Percentiles rank a stretch among this genome's conserved stretches.
phyloP scores from a whole-genome alignment of 768 basidiomycete genomes.

The Galerina marginata region DNA sequence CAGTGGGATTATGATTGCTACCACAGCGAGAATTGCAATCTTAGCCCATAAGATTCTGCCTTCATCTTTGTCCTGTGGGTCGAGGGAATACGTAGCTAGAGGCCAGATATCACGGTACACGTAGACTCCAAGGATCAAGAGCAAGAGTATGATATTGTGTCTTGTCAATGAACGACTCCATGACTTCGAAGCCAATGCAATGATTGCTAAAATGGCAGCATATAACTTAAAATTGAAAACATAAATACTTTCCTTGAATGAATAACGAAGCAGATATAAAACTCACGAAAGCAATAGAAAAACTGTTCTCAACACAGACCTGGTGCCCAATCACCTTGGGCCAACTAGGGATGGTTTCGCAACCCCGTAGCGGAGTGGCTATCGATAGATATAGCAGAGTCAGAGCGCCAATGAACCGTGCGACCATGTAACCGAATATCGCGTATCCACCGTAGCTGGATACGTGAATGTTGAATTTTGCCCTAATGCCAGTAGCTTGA shows the following conservation, averaged over 20 bases:
- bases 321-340: too few species aligned
- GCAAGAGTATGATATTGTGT: constrained; percentile 31
- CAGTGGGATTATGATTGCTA: constrained; percentile 54
- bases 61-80: constrained; percentile 49
- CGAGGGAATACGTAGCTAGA: constrained; percentile 51
- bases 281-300: too few species aligned
- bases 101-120: constrained; percentile 64
- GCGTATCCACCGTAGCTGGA: constrained; percentile 1
- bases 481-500: not conserved
- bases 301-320: too few species aligned
- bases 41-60: constrained; percentile 56
- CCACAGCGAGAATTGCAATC: constrained; percentile 45
- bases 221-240: constrained; percentile 36
- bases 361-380: not conserved
- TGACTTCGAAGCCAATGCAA: constrained; percentile 36
- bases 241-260: too few species aligned
- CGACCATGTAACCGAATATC: constrained; percentile 3
- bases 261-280: too few species aligned
- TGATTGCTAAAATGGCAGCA: constrained; percentile 40
- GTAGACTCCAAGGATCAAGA: constrained; percentile 48
- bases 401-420: not conserved
- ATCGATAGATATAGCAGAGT: not conserved
- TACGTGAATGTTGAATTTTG: not conserved
- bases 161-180: constrained; percentile 28
- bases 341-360: not conserved